Percentiles rank a stretch among this genome's conserved stretches.
These are phyloP conservation scores for Sporisorium iseilematis-ciliati DNA, from an alignment of 1,284 basidiomycete species.

Conservation along the genomic window DNA sequence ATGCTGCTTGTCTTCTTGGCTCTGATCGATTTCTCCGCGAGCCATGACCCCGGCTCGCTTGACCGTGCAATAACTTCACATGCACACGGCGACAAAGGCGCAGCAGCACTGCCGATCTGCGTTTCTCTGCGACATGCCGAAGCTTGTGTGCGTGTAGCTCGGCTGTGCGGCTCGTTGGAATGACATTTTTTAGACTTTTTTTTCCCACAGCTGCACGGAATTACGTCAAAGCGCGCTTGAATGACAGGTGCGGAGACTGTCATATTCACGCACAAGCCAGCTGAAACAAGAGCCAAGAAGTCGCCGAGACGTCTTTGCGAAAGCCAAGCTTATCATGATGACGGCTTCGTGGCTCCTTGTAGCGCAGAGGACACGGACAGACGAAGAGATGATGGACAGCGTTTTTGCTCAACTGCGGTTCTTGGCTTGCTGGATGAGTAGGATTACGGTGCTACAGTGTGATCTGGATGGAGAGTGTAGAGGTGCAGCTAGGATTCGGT, in stretches of 20 bases:
- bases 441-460: background rate
- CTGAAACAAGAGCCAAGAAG: constrained; percentile 3
- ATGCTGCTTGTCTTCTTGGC: background rate
- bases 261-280: constrained; percentile 7
- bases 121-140: constrained; percentile 11
- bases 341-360: background rate
- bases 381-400: background rate
- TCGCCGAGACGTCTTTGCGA: background rate
- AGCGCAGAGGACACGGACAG: too few species aligned
- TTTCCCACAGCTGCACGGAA: background rate
- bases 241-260: background rate
- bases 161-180: background rate
- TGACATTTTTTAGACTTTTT: background rate
- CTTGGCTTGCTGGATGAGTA: background rate
- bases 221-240: constrained; percentile 18
- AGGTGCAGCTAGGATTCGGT: constrained; percentile 21
- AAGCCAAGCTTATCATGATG: background rate
- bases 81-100: constrained; percentile 6
- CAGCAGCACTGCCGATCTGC: too few species aligned
- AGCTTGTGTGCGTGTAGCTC: constrained; percentile 11
- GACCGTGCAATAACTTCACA: background rate
- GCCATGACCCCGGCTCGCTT: background rate
- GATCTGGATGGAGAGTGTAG: background rate
- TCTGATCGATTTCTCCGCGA: constrained; percentile 4
- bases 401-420: background rate